A percentile compares a stretch with the other conserved stretches of the same genome.
Evolutionary conservation across 2,329 filamentous ascomycete genomes (phyloP).

Genomic region (Phialocephala sp.): DNA sequence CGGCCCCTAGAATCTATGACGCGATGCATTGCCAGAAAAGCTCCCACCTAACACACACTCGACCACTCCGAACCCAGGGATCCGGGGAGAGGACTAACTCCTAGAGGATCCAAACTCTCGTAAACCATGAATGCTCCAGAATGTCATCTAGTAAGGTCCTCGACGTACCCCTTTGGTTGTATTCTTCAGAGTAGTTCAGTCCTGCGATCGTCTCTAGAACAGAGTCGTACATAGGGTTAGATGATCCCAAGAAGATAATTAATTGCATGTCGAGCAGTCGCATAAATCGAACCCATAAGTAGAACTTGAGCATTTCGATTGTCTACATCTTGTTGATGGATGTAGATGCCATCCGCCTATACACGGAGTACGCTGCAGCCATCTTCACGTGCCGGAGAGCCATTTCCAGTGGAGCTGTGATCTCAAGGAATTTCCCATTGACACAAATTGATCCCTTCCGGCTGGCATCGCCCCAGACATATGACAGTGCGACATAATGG

Average conservation of each 20-base stretch:
- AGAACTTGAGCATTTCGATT: constrained; percentile 19
- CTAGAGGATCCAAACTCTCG: constrained; percentile 47
- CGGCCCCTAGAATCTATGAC: neutral
- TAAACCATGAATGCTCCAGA: constrained; percentile 46
- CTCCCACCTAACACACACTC: constrained; percentile 8
- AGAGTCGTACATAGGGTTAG: neutral
- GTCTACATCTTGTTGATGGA: constrained; percentile 16
- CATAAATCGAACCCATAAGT: constrained; percentile 22
- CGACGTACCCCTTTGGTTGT: neutral
- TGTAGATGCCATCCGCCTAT: constrained; percentile 30
- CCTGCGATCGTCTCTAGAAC: constrained; percentile 1
- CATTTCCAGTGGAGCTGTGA: constrained; percentile 22
- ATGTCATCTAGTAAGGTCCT: neutral
- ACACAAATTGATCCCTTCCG: constrained; percentile 4
- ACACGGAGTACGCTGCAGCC: constrained; percentile 2
- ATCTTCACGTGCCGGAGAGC: constrained; percentile 24
- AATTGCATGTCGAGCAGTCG: constrained; percentile 17
- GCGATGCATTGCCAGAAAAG: neutral
- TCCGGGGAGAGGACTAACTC: constrained; percentile 34
- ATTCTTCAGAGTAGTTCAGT: neutral
- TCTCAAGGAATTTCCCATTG: constrained; percentile 19
- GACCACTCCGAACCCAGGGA: constrained; percentile 17
- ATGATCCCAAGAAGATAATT: constrained; percentile 25
- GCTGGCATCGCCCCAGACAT: constrained; percentile 27
- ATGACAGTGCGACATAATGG: constrained; percentile 24